Evolutionary conservation across 768 basidiomycete genomes (phyloP), one percentile per base, ranked within the genome.

Genomic region (Termitomyces sp.): DNA sequence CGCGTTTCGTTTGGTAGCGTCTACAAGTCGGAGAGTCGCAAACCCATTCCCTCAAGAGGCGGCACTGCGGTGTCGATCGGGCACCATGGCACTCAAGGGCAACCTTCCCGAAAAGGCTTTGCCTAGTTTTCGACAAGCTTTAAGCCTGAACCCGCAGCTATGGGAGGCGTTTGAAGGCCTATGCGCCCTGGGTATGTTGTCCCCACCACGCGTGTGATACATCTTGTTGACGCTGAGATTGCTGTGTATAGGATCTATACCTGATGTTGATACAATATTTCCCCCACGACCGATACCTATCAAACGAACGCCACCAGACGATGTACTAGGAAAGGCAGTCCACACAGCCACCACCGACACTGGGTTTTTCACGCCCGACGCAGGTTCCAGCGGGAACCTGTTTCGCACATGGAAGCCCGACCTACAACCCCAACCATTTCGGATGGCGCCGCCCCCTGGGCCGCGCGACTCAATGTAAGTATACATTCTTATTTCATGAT

Each of bases 131-230:
- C 78, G 79, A 47, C 81, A 85, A 58, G 89, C 92, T 28, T 76
- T 97, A 59, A 69, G 76, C 14, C 68, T 85, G 48, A 87, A 92
- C 67, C 90, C 92, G 33, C 81, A 91, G 68, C 72, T 94, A 54
- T 96, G 93, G 93, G 94, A 97, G 69, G 94, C 94, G 5, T 90
- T 94, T 65, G 91, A 94, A 66, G 93, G 91, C 0, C 70, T 97
- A 35, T 96, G 94, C 68, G 72, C 79, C 32, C 72, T 92, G 46
- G 94, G 94, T 89, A 65, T 52, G 77, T 72, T 60, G 43, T n/a
- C 54, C 24, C n/a, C 32, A 60, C 36, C 57, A 55, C 40, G 60
- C 30, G 48, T 26, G 30, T 52, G 56, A 59, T 63, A 47, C 47
- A 44, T 22, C 57, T 43, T 55, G 35, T 50, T 55, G 49, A 51